Percentiles rank a stretch among this genome's conserved stretches.
Evolutionary conservation across 2,329 filamentous ascomycete species (phyloP).

Genomic region (Fusarium cyanostomum): DNA sequence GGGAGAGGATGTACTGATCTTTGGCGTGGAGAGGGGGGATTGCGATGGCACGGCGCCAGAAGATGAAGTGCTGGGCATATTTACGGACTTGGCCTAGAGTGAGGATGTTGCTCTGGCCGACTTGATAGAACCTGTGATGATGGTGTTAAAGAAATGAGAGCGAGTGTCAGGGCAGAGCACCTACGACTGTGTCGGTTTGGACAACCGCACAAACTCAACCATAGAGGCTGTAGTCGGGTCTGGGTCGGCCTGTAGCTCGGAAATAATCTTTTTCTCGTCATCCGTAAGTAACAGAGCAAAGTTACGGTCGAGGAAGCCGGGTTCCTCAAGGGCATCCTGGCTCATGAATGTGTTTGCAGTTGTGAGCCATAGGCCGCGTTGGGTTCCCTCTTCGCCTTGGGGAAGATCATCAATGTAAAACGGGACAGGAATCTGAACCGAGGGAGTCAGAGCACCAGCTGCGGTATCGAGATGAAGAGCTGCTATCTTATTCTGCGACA

Average conservation of each 20-base stretch:
- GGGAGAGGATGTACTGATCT: conserved; percentile 91
- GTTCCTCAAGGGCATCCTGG: conserved; percentile 73
- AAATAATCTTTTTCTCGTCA: conserved; percentile 77
- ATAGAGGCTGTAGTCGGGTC: conserved; percentile 81
- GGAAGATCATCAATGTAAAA: conserved; percentile 79
- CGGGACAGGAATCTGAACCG: conserved; percentile 71
- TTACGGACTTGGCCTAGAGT: conserved; percentile 83
- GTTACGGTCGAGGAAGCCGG: conserved; percentile 80
- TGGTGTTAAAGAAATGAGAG: conserved; percentile 3
- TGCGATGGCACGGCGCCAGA: conserved; percentile 92
- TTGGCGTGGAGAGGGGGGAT: conserved; percentile 90
- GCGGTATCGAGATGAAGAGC: conserved; percentile 78
- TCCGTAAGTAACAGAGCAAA: conserved; percentile 87
- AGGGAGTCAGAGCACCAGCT: conserved; percentile 67
- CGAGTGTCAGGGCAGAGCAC: conserved; percentile 36
- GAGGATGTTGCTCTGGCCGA: conserved; percentile 76
- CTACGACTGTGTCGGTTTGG: conserved; percentile 71
- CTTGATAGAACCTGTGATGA: conserved; percentile 67
- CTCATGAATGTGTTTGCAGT: conserved; percentile 81
- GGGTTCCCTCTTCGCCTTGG: conserved; percentile 71
- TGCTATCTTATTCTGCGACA: conserved; percentile 86
- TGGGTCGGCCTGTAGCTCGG: conserved; percentile 79
- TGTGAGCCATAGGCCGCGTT: conserved; percentile 84
- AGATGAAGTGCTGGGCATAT: conserved; percentile 91
- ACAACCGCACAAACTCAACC: conserved; percentile 82